Evolutionary conservation across 345 rosid genomes (phyloP).

Genomic region (Toxicodendron radicans): DNA sequence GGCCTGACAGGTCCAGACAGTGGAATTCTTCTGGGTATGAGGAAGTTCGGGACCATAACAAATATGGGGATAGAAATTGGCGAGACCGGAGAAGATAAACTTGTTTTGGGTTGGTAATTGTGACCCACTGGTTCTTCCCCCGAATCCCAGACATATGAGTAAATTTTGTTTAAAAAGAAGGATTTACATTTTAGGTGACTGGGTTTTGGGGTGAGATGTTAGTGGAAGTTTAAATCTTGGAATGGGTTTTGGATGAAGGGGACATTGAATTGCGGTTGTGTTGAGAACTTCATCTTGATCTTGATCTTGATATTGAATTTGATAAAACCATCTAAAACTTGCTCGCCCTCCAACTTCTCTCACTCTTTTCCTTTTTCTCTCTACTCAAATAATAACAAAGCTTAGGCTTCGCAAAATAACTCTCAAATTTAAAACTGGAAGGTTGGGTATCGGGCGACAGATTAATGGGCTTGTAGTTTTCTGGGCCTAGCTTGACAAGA

Average conservation of each 20-base stretch:
- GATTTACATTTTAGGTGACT: too few relatives aligned
- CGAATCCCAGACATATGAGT: background rate
- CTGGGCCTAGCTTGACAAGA: too few relatives aligned
- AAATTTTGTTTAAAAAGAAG: background rate
- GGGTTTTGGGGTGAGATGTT: background rate
- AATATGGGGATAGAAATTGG: conserved; percentile 54
- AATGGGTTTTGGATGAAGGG: background rate
- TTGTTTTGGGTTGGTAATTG: background rate
- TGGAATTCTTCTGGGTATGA: conserved; percentile 40
- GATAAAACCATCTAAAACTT: background rate
- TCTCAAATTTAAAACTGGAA: background rate
- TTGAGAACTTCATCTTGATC: conserved; percentile 17
- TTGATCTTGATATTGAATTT: conserved; percentile 21
- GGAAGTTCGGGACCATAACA: conserved; percentile 50
- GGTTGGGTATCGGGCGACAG: background rate
- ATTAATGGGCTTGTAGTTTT: too few relatives aligned
- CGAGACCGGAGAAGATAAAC: conserved; percentile 35
- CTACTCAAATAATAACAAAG: background rate
- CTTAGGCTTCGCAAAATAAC: background rate
- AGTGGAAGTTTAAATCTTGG: background rate
- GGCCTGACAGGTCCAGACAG: conserved; percentile 47
- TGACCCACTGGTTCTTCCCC: background rate
- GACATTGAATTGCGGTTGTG: conserved; percentile 4
- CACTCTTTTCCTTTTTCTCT: background rate
- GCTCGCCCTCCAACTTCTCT: background rate